Conservation (phyloP, 164 flowering plant species). For the Taxillus chinensis region DNA sequence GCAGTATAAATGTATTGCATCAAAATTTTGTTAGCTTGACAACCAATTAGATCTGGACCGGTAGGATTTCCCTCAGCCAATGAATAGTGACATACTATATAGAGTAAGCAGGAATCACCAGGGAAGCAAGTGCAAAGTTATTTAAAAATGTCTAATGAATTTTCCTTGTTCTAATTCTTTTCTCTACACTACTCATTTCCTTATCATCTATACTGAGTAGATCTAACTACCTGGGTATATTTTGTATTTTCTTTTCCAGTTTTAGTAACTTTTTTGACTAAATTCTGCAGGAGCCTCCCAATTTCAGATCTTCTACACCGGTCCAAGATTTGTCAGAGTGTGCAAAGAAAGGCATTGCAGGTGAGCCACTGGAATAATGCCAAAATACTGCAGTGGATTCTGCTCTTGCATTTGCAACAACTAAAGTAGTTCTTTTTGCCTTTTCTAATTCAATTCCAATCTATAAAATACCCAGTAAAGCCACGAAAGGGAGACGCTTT, state of each 20-base stretch:
- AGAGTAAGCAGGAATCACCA: too few relatives aligned
- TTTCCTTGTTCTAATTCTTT: too few relatives aligned
- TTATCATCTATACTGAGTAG: too few relatives aligned
- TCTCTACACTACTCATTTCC: too few relatives aligned
- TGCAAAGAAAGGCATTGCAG: slow-evolving; percentile 80
- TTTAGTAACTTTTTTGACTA: background rate
- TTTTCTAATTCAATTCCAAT: background rate
- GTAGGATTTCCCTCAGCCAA: too few relatives aligned
- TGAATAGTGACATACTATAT: too few relatives aligned
- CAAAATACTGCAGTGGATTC: background rate
- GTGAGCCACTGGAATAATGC: slow-evolving; percentile 19
- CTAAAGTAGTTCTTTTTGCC: slow-evolving; percentile 7
- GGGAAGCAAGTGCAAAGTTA: too few relatives aligned
- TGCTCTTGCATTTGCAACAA: background rate
- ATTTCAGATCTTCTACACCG: slow-evolving; percentile 25
- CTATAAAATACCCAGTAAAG: slow-evolving; percentile 41
- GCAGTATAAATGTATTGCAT: background rate
- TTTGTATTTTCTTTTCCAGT: too few relatives aligned
- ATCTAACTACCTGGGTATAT: too few relatives aligned
- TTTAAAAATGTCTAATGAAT: too few relatives aligned
- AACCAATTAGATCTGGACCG: too few relatives aligned
- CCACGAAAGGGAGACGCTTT: slow-evolving; percentile 90
- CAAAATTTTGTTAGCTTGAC: too few relatives aligned
- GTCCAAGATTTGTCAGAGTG: slow-evolving; percentile 71
- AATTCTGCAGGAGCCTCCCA: slow-evolving; percentile 39